phyloP scores from a whole-genome alignment of 1,139 yeast genomes.

The Candida albicans region DNA sequence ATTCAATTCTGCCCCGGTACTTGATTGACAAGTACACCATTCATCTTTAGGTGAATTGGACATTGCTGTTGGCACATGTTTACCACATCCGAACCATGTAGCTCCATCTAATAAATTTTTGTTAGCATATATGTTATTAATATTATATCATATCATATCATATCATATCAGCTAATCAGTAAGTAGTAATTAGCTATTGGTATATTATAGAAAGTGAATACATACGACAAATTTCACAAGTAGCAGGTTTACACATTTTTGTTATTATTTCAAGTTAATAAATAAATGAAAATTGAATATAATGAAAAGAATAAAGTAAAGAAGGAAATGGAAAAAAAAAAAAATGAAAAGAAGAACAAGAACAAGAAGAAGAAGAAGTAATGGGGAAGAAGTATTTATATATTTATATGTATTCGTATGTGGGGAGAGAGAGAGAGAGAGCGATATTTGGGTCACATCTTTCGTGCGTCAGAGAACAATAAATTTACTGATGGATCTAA shows the following conservation, averaged over 20 bases:
- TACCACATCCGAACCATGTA: conserved; percentile 51
- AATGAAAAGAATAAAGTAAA: neutral
- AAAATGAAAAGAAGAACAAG: neutral
- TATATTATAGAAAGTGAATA: conserved; percentile 5
- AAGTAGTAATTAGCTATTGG: too few species aligned
- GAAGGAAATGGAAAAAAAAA: neutral
- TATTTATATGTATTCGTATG: too few species aligned
- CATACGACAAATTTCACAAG: conserved; percentile 20
- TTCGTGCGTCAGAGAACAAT: too few species aligned
- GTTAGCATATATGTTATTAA: conserved; percentile 10
- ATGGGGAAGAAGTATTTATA: too few species aligned
- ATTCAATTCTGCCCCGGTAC: conserved; percentile 16
- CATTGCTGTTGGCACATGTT: conserved; percentile 45
- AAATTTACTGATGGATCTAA: too few species aligned
- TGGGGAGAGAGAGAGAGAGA: too few species aligned
- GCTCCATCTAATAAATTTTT: conserved; percentile 20
- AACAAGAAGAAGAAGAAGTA: too few species aligned
- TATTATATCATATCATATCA: too few species aligned
- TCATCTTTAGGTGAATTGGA: conserved; percentile 28
- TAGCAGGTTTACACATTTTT: conserved; percentile 23
- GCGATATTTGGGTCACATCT: too few species aligned
- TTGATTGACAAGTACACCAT: conserved; percentile 35
- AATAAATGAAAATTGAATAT: neutral
- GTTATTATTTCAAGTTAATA: neutral
- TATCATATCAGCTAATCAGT: too few species aligned